Evolutionary conservation across 148 eudicot species (phyloP), one percentile per base, ranked within the genome.

Genomic region (Pharnaceum exiguum): DNA sequence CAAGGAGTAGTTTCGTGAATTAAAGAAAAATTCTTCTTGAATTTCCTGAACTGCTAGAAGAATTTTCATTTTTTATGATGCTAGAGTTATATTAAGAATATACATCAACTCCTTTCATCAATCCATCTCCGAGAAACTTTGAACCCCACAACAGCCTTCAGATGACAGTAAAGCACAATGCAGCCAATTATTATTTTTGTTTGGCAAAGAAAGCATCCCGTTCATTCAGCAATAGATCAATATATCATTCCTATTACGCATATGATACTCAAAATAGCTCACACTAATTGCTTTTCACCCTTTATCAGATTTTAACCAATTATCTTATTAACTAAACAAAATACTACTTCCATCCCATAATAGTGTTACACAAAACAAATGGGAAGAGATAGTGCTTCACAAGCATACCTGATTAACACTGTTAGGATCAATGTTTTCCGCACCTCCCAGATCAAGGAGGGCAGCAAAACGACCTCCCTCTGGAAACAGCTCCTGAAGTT

Each of bases 391-490:
- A 26, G 15, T 19, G 21, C 6, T 28, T 45, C 25, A 17, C 26
- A 46, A 61, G 55, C 62, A 29, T 69, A 69, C 68, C 73, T 62
- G 35, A 11, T 54, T 45, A 55, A 50, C 21, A 37, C 61, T 38
- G 62, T 37, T 43, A 39, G 68, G 57, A 55, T 49, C 67, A 55
- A 69, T 19, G 19, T 62, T 46, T 38, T 69, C 73, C 39, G 63
- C 57, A 29, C 62, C 68, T 30, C 48, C 56, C 57, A 69, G 39
- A 55, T 47, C 26, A 16, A 55, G 13, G 25, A 69, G 68, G 37
- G 52, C 57, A 27, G 62, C 39, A 43, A 62, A 69, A 21, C 45
- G 28, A 12, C 63, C 27, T 33, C 62, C 67, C 62, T 62, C 68
- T 51, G 31, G 29, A 55, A 29, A 21, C 36, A 33, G 54, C 6